These are phyloP conservation scores for Dendrobium chrysotoxum DNA, from an alignment of 106 monocot species.

Conservation along the genomic window DNA sequence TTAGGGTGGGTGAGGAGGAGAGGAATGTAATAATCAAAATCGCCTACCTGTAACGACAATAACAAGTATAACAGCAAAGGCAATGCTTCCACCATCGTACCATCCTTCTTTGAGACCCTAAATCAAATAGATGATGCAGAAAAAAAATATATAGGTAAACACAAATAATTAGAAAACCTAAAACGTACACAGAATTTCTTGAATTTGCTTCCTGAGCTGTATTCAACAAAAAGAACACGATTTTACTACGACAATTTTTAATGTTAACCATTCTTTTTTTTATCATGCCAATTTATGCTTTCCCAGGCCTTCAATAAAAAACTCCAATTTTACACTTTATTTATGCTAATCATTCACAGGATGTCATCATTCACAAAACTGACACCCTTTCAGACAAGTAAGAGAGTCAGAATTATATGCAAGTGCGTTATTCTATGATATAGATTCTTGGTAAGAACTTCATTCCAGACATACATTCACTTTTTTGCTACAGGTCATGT, in stretches of 20 bases:
- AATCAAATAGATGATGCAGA: background rate
- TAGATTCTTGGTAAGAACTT: background rate
- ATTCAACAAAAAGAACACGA: background rate
- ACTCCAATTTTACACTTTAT: background rate
- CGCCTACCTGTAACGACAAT: slow-evolving; percentile 68
- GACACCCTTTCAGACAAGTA: background rate
- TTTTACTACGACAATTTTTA: background rate
- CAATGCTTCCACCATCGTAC: slow-evolving; percentile 96
- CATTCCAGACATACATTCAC: background rate
- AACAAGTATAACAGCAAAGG: slow-evolving; percentile 78
- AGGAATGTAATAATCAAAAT: background rate
- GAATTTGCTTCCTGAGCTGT: background rate
- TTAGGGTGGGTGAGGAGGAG: background rate
- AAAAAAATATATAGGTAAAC: background rate
- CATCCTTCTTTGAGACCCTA: slow-evolving; percentile 87
- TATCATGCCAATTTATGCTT: background rate
- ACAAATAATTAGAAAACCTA: background rate
- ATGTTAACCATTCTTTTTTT: background rate
- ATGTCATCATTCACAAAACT: background rate
- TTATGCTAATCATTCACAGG: background rate
- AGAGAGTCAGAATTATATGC: too few species aligned
- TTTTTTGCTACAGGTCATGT: background rate
- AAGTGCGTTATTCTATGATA: background rate
- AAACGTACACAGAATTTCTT: background rate
- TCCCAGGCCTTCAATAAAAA: background rate